Percentiles rank a stretch among this genome's conserved stretches.
Evolutionary conservation across 768 basidiomycete genomes (phyloP).

Genomic region (Suillus fuscotomentosus): DNA sequence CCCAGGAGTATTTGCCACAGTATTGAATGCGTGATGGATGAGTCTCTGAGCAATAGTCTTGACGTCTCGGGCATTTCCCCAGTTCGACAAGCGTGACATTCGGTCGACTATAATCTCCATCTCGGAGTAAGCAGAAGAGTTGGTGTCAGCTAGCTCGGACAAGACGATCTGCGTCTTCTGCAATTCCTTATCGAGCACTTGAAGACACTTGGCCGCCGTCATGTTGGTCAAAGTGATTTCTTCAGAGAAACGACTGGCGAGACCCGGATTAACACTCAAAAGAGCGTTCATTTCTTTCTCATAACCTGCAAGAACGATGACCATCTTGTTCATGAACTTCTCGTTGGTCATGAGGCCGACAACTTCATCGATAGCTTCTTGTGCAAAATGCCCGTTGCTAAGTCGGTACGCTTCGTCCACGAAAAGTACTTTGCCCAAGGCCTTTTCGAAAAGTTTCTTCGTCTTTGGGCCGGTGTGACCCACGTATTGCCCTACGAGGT

Average conservation of each 20-base stretch:
- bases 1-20: constrained; percentile 15
- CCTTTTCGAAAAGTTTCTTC: constrained; percentile 56
- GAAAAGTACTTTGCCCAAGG: constrained; percentile 66
- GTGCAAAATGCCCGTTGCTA: constrained; percentile 57
- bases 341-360: constrained; percentile 62
- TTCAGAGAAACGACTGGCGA: constrained; percentile 68
- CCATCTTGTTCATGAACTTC: constrained; percentile 53
- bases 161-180: constrained; percentile 40
- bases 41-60: constrained; percentile 51
- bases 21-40: constrained; percentile 38
- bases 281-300: constrained; percentile 65
- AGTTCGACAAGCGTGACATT: constrained; percentile 47
- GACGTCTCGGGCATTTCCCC: constrained; percentile 74
- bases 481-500: constrained; percentile 67
- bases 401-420: constrained; percentile 73
- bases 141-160: constrained; percentile 33
- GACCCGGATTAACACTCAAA: constrained; percentile 55
- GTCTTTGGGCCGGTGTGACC: constrained; percentile 75
- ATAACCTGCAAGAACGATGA: constrained; percentile 72
- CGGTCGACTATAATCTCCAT: constrained; percentile 40
- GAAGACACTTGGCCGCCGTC: constrained; percentile 45
- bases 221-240: constrained; percentile 56
- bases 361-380: constrained; percentile 72
- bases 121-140: constrained; percentile 27
- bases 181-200: constrained; percentile 48